These are phyloP conservation scores for Poa pratensis DNA, from an alignment of 176 grass and related monocot genomes.

Conservation along the genomic window DNA sequence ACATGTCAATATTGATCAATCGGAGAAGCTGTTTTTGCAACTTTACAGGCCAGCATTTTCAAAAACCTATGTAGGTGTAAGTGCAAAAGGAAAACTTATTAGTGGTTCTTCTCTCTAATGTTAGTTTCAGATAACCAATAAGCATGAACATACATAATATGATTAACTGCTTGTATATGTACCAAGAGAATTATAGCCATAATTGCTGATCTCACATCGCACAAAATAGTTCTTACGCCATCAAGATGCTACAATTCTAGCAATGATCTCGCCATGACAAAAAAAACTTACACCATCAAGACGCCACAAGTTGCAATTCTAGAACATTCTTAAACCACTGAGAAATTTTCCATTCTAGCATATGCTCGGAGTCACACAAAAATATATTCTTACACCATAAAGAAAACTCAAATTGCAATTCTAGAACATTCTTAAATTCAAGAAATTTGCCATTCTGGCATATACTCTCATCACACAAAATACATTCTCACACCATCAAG, in stretches of 20 bases:
- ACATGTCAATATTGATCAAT: constrained; percentile 73
- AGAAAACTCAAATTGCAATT: neutral
- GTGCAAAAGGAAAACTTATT: neutral
- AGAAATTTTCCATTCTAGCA: neutral
- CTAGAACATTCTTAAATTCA: neutral
- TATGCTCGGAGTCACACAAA: too few species aligned
- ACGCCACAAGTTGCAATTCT: neutral
- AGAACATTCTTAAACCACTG: neutral
- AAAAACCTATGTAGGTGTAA: constrained; percentile 56
- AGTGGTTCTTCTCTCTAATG: neutral
- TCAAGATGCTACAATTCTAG: neutral
- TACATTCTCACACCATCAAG: neutral
- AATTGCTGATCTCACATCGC: neutral
- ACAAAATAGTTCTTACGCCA: neutral
- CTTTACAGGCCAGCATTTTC: constrained; percentile 62
- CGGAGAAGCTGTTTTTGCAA: constrained; percentile 70
- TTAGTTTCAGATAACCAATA: constrained; percentile 17
- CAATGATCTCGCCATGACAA: neutral
- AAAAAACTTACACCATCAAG: neutral
- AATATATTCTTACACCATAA: neutral
- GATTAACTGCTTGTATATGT: neutral
- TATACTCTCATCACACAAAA: neutral
- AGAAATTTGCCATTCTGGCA: neutral
- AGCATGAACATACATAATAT: neutral
- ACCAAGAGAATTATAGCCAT: neutral